Percentiles rank a stretch among this genome's conserved stretches.
These are phyloP conservation scores for Aureobasidium sp. DNA, from an alignment of 2,329 filamentous ascomycete genomes.

Conservation along the genomic window DNA sequence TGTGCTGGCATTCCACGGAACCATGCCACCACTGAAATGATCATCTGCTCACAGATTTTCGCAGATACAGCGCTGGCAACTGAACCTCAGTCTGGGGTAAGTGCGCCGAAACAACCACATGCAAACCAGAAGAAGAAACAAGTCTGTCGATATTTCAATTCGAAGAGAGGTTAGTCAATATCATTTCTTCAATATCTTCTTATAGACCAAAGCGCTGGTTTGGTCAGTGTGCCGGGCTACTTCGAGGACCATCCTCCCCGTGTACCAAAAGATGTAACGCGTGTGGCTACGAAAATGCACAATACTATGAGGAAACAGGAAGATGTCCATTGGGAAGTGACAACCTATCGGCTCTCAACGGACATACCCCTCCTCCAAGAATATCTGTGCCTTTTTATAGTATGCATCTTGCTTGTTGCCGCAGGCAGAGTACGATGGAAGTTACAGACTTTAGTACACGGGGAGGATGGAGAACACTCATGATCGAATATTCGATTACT, in stretches of 20 bases:
- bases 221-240: not conserved
- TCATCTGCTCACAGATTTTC: slow-evolving; percentile 9
- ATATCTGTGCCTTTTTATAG: too few relatives aligned
- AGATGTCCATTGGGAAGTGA: too few relatives aligned
- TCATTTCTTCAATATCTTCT: not conserved
- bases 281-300: too few relatives aligned
- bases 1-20: slow-evolving; percentile 3
- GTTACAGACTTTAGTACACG: too few relatives aligned
- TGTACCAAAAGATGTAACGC: too few relatives aligned
- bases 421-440: too few relatives aligned
- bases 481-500: not conserved
- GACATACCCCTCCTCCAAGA: too few relatives aligned
- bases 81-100: slow-evolving; percentile 28
- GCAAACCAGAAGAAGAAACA: slow-evolving; percentile 14
- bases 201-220: not conserved
- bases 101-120: not conserved
- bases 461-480: too few relatives aligned
- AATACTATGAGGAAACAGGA: too few relatives aligned
- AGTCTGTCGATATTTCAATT: slow-evolving; percentile 31
- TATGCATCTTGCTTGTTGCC: too few relatives aligned
- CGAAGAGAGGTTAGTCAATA: slow-evolving; percentile 30
- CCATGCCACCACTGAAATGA: not conserved
- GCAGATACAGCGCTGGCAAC: slow-evolving; percentile 17
- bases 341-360: too few relatives aligned
- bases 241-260: too few relatives aligned